These are phyloP conservation scores for Pichia thaimueangensis DNA, from an alignment of 805 yeast genomes.

Conservation along the genomic window DNA sequence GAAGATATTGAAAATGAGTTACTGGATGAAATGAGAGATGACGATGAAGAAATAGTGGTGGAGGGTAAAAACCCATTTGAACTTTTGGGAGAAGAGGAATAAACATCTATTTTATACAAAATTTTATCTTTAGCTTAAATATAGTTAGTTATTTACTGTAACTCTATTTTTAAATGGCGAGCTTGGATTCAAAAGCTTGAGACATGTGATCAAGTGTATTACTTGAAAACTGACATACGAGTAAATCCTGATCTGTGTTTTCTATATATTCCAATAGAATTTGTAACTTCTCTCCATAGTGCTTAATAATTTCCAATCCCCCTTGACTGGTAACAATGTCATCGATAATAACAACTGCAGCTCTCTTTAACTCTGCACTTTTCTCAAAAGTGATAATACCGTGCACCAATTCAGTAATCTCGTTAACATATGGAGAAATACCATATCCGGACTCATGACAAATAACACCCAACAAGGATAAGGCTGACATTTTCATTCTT, in stretches of 20 bases:
- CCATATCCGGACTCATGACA: slow-evolving; percentile 42
- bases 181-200: slow-evolving; percentile 17
- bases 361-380: slow-evolving; percentile 49
- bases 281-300: slow-evolving; percentile 39
- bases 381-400: slow-evolving; percentile 65
- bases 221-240: slow-evolving; percentile 54
- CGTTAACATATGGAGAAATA: slow-evolving; percentile 43
- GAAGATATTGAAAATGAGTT: slow-evolving; percentile 15
- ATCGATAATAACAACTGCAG: slow-evolving; percentile 64
- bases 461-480: slow-evolving; percentile 75
- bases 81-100: slow-evolving; percentile 22
- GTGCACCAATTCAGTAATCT: slow-evolving; percentile 66
- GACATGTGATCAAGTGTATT: slow-evolving; percentile 30
- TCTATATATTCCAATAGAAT: slow-evolving; percentile 37
- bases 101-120: not conserved
- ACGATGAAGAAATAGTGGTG: slow-evolving; percentile 11
- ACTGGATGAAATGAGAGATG: slow-evolving; percentile 14
- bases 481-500: slow-evolving; percentile 73
- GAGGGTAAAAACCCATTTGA: slow-evolving; percentile 22
- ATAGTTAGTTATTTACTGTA: too few species aligned
- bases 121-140: too few species aligned
- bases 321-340: slow-evolving; percentile 46
- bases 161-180: slow-evolving; percentile 1
- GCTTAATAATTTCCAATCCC: slow-evolving; percentile 42
- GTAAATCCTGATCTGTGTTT: slow-evolving; percentile 47